phyloP scores from a whole-genome alignment of 257 asterid genomes.

The Primulina huaijiensis region DNA sequence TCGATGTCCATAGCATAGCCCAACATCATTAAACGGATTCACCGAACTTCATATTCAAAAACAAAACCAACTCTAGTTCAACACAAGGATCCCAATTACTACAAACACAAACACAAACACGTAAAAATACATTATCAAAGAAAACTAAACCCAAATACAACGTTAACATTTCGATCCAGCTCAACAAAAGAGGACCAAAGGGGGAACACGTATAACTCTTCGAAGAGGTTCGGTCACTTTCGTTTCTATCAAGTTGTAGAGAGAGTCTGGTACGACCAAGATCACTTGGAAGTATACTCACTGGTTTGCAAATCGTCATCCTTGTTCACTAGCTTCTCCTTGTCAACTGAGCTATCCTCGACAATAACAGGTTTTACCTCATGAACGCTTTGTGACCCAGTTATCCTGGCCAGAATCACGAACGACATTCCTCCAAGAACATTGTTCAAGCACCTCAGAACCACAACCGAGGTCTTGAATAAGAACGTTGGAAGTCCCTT shows the following conservation, averaged over 20 bases:
- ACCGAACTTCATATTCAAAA: background rate
- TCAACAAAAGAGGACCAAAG: background rate
- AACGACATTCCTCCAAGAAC: conserved; percentile 86
- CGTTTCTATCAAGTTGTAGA: background rate
- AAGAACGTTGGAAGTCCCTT: conserved; percentile 54
- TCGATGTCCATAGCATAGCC: background rate
- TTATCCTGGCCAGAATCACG: conserved; percentile 76
- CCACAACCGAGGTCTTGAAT: conserved; percentile 70
- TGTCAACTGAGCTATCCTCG: conserved; percentile 32
- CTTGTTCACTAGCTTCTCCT: conserved; percentile 41
- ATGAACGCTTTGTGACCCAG: conserved; percentile 72
- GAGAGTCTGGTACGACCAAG: background rate
- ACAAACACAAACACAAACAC: background rate
- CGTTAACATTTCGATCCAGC: background rate
- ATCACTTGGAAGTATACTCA: conserved; percentile 39
- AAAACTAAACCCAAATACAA: background rate
- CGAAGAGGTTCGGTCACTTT: background rate
- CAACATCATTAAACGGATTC: background rate
- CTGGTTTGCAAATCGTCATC: conserved; percentile 30
- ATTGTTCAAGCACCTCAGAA: conserved; percentile 76
- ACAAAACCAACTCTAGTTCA: background rate
- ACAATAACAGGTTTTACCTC: conserved; percentile 26
- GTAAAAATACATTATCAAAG: background rate
- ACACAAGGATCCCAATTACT: background rate
- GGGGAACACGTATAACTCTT: too few species aligned